These are phyloP conservation scores for Cladophialophora immunda DNA, from an alignment of 2,329 filamentous ascomycete genomes.

Conservation along the genomic window DNA sequence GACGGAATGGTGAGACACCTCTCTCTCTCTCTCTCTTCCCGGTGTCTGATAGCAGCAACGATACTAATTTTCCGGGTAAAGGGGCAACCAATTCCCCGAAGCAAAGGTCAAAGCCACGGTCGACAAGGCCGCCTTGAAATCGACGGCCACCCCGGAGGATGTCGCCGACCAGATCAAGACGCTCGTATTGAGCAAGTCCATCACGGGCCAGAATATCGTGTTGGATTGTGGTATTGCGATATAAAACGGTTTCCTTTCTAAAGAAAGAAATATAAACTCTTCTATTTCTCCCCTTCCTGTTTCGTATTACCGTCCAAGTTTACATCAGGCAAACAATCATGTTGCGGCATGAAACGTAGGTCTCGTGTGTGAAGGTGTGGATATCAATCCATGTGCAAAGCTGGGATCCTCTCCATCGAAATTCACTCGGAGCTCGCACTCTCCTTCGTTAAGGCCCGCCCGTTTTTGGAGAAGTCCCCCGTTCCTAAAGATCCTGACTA, in stretches of 20 bases:
- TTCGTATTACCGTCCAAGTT: neutral
- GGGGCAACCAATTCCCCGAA: conserved; percentile 40
- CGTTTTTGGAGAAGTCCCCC: no score
- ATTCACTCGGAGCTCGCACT: no score
- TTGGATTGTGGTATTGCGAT: conserved; percentile 42
- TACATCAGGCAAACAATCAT: neutral
- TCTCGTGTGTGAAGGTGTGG: no score
- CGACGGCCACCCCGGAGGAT: conserved; percentile 41
- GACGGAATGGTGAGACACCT: conserved; percentile 66
- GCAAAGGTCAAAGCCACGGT: conserved; percentile 39
- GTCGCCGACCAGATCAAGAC: conserved; percentile 42
- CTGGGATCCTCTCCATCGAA: no score
- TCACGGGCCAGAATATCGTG: conserved; percentile 42
- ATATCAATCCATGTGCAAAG: no score
- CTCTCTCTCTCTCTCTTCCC: neutral
- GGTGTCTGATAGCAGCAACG: neutral
- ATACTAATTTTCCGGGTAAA: conserved; percentile 5
- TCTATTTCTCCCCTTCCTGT: neutral
- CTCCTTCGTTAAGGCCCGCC: no score
- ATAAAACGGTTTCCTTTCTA: conserved; percentile 29
- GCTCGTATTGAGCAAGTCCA: conserved; percentile 38
- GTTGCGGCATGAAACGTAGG: no score
- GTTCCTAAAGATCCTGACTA: no score
- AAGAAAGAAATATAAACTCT: neutral
- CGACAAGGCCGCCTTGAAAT: conserved; percentile 38